phyloP scores from a whole-genome alignment of 2,329 filamentous ascomycete species.

The Colletotrichum zoysiae region DNA sequence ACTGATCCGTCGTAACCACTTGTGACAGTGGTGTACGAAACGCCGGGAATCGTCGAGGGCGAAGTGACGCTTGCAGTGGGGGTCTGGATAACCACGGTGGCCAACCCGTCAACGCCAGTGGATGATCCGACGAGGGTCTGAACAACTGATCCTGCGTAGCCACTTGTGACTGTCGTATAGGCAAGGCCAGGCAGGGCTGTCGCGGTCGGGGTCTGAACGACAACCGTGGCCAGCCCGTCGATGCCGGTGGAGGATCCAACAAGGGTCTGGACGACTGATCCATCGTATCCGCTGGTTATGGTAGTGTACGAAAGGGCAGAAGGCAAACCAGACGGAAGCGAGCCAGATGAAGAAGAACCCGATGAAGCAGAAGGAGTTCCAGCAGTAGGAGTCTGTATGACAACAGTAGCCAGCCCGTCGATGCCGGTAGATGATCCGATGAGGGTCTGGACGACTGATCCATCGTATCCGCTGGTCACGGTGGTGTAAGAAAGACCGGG shows the following conservation, averaged over 20 bases:
- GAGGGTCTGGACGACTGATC: constrained; percentile 8
- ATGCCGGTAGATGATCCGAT: neutral
- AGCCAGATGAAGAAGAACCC: neutral
- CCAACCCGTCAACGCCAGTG: neutral
- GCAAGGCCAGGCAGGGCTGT: neutral
- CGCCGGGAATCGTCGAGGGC: neutral
- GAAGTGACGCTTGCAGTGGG: neutral
- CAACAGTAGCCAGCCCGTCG: constrained; percentile 18
- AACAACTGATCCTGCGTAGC: constrained; percentile 5
- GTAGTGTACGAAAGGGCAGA: neutral
- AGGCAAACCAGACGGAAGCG: too few relatives aligned
- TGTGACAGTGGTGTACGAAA: neutral
- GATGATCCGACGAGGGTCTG: neutral
- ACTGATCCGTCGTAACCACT: constrained; percentile 15
- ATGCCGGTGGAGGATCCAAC: neutral
- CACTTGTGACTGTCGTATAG: constrained; percentile 14
- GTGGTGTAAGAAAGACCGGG: neutral
- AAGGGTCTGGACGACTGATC: constrained; percentile 9
- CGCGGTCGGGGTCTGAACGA: constrained; percentile 7
- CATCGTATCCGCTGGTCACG: neutral
- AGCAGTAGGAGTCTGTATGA: constrained; percentile 12
- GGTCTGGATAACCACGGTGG: constrained; percentile 6
- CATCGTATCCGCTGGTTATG: neutral
- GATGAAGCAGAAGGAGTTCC: too few relatives aligned
- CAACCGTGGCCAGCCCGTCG: constrained; percentile 17